Evolutionary conservation across 2,329 filamentous ascomycete genomes (phyloP).

Genomic region (Clarireedia monteithiana): DNA sequence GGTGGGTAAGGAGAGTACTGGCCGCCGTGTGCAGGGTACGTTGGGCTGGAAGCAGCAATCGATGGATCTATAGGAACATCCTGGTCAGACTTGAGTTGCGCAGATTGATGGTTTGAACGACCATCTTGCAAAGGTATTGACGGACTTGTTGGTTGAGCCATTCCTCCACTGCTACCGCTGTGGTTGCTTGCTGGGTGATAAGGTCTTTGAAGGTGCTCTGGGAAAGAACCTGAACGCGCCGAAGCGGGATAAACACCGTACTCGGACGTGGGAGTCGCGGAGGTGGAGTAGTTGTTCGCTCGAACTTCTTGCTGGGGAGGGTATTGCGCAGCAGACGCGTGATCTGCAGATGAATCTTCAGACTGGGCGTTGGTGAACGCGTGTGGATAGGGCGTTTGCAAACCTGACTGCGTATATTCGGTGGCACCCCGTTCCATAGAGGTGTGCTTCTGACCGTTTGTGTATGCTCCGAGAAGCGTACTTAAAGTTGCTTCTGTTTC

Average conservation of each 20-base stretch:
- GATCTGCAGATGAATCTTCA: slow-evolving; percentile 83
- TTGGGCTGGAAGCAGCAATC: slow-evolving; percentile 87
- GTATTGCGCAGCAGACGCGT: slow-evolving; percentile 88
- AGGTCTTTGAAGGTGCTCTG: slow-evolving; percentile 78
- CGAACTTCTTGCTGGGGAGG: slow-evolving; percentile 74
- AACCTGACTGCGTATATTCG: slow-evolving; percentile 84
- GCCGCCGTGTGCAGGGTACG: slow-evolving; percentile 64
- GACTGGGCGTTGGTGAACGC: slow-evolving; percentile 63
- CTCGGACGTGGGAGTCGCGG: slow-evolving; percentile 80
- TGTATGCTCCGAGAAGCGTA: slow-evolving; percentile 26
- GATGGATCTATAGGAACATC: slow-evolving; percentile 99
- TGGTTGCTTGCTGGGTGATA: slow-evolving; percentile 73
- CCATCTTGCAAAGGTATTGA: slow-evolving; percentile 82
- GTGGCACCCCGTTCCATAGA: slow-evolving; percentile 55
- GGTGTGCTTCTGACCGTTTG: slow-evolving; percentile 25
- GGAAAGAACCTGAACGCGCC: slow-evolving; percentile 75
- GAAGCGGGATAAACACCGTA: slow-evolving; percentile 68
- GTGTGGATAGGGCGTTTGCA: slow-evolving; percentile 64
- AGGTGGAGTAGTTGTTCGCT: slow-evolving; percentile 45
- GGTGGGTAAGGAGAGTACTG: slow-evolving; percentile 85
- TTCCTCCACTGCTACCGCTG: slow-evolving; percentile 72
- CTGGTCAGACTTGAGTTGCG: slow-evolving; percentile 85
- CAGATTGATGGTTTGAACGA: slow-evolving; percentile 61
- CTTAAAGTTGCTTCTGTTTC: slow-evolving; percentile 25
- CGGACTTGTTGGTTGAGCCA: slow-evolving; percentile 99